Evolutionary conservation across 805 yeast species (phyloP), one percentile per base, ranked within the genome.

Genomic region (Yarrowia sp.): DNA sequence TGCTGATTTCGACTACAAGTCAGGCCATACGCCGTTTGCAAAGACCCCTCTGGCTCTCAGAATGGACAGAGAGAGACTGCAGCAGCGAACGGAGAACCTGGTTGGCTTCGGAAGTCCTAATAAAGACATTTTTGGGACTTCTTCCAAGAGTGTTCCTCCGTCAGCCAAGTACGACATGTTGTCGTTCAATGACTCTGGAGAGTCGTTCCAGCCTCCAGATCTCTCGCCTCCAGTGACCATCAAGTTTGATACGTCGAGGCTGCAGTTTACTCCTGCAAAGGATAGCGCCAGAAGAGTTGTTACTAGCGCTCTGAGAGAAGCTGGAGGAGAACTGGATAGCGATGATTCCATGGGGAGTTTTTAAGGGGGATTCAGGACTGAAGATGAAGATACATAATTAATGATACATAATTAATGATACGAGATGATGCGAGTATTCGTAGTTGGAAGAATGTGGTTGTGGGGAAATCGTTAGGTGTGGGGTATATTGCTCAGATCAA

Each of bases 251-350:
- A 33, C 38, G 10, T 43, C 68, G 39, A 70, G 69, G 3, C 10
- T 50, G 24, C 67, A 63, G 36, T 38, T 47, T 12, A 50, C 56
- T 17, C 56, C 61, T 14, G 56, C 67, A 14, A 50, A 47, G 19
- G 67, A 50, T 9, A 19, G 67, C 14, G 63, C 68, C 40, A 67
- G 72, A 14, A 12, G 50, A 17, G 64, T 58, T 6, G 64, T 58
- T 6, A 17, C 43, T 30, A 50, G 50, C 0, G 64, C 64, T 17
- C 40, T 58, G 13, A 19, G 64, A 5, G 64, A 58, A 3, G 64
- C 64, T 12, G 64, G 64, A 1, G 61, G 61, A 2, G 61, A 55
- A 36, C 43, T 52, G 8, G 61, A 55, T 7, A 58, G 64, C 33
- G 64, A 58, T 34, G 64, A 58, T 33, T 42, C 50, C 39, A 42